A percentile compares a stretch with the other conserved stretches of the same genome.
phyloP scores from a whole-genome alignment of 2,329 filamentous ascomycete genomes.

The Microdochium trichocladiopsis region DNA sequence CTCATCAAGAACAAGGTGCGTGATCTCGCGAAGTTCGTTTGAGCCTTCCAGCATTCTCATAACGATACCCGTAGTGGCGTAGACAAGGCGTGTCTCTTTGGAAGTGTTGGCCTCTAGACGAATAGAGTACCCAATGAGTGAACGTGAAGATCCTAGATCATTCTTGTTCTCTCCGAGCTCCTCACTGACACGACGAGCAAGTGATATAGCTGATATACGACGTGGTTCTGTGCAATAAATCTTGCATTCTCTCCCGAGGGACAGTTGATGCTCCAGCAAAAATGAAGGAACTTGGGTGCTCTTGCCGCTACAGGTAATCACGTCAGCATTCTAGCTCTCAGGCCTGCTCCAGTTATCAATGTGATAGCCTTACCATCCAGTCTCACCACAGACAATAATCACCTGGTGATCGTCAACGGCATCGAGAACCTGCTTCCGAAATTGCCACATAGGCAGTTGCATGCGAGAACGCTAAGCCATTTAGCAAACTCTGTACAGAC shows the following conservation, averaged over 20 bases:
- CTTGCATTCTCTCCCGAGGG: slow-evolving; percentile 74
- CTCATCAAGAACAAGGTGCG: slow-evolving; percentile 93
- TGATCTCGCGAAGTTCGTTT: slow-evolving; percentile 80
- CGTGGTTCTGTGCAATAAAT: slow-evolving; percentile 94
- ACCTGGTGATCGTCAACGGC: slow-evolving; percentile 76
- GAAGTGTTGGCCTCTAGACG: slow-evolving; percentile 83
- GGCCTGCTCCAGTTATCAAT: too few species aligned
- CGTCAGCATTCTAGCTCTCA: too few species aligned
- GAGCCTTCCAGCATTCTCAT: slow-evolving; percentile 94
- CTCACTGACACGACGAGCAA: slow-evolving; percentile 88
- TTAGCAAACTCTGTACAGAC: background rate
- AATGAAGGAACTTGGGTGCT: slow-evolving; percentile 97
- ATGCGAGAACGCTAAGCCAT: slow-evolving; percentile 49
- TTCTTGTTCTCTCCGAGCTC: slow-evolving; percentile 81
- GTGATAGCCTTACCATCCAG: slow-evolving; percentile 75
- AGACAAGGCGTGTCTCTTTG: slow-evolving; percentile 76
- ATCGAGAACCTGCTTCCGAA: slow-evolving; percentile 68
- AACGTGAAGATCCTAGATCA: slow-evolving; percentile 75
- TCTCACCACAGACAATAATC: slow-evolving; percentile 92
- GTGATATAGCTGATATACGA: slow-evolving; percentile 90
- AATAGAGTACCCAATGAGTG: slow-evolving; percentile 90
- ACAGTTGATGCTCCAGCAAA: slow-evolving; percentile 81
- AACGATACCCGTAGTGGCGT: slow-evolving; percentile 88
- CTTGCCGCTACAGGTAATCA: slow-evolving; percentile 56
- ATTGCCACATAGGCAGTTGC: slow-evolving; percentile 85